Conservation (phyloP, 495 filamentous ascomycete genomes). For the Aspergillus biplanus region DNA sequence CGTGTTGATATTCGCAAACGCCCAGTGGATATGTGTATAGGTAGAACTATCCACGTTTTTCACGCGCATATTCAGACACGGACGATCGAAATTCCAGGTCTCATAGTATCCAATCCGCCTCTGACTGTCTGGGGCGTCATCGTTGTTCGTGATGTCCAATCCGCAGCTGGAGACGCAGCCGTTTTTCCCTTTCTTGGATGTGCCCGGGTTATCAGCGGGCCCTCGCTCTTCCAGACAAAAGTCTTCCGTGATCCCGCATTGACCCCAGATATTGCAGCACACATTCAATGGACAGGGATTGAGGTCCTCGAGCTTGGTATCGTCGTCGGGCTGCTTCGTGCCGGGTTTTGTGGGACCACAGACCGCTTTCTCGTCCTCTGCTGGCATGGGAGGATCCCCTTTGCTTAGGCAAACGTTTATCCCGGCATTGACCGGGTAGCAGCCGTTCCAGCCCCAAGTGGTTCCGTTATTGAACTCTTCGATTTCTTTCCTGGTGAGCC, state of each 20-base stretch:
- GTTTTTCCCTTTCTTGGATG: neutral
- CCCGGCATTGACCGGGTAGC: neutral
- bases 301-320: neutral
- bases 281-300: neutral
- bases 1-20: slow-evolving; percentile 40
- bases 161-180: neutral
- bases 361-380: neutral
- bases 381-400: neutral
- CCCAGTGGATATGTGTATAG: slow-evolving; percentile 50
- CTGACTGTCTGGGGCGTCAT: neutral
- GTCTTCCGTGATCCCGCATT: neutral
- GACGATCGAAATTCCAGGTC: slow-evolving; percentile 9
- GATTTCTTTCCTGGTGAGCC: slow-evolving; percentile 27
- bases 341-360: neutral
- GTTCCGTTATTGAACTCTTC: slow-evolving; percentile 48
- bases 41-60: slow-evolving; percentile 18
- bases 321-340: neutral
- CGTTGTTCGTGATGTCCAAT: neutral
- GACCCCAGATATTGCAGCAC: neutral
- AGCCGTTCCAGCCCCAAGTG: slow-evolving; percentile 30
- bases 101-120: neutral
- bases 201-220: neutral
- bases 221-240: neutral
- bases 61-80: slow-evolving; percentile 28
- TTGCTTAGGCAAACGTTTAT: neutral